Percentiles rank a stretch among this genome's conserved stretches.
These are phyloP conservation scores for Nitzschia putrida DNA, from an alignment of 108 stramenopile genomes.

Conservation along the genomic window DNA sequence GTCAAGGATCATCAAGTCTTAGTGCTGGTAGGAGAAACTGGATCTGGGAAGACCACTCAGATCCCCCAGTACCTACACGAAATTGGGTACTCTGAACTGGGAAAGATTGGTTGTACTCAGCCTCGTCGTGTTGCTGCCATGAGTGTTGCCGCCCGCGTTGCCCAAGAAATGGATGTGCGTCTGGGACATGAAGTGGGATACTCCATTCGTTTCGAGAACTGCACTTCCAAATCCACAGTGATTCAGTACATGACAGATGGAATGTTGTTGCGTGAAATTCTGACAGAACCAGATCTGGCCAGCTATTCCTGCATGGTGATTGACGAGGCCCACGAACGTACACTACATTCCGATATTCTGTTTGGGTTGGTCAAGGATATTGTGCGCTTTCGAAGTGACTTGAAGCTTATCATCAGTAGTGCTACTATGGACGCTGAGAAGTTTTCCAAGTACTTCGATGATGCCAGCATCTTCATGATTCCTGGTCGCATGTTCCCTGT, in stretches of 20 bases:
- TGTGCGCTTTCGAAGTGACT: conserved; percentile 89
- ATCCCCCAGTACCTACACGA: conserved; percentile 97
- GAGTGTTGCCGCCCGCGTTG: conserved; percentile 96
- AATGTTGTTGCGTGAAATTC: conserved; percentile 95
- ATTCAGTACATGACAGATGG: conserved; percentile 99
- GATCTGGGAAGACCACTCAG: conserved; percentile 93
- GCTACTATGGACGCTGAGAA: conserved; percentile 98
- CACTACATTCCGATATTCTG: conserved; percentile 96
- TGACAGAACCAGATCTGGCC: conserved; percentile 95
- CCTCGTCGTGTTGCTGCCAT: conserved; percentile 98
- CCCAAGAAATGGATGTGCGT: conserved; percentile 93
- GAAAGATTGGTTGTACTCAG: conserved; percentile 97
- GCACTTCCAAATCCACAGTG: conserved; percentile 89
- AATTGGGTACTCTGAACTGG: conserved; percentile 95
- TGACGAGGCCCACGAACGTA: conserved; percentile 99
- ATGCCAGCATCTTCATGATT: conserved; percentile 97
- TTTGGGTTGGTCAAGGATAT: conserved; percentile 98
- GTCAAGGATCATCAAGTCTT: conserved; percentile 90
- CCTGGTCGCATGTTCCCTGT: conserved; percentile 85
- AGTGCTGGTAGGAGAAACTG: conserved; percentile 91
- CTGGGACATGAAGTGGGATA: conserved; percentile 98
- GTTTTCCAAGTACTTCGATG: conserved; percentile 98
- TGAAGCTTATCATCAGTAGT: conserved; percentile 94
- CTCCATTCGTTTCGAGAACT: conserved; percentile 98
- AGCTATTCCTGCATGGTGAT: conserved; percentile 94